Conservation (phyloP, 139 green algal species). For the Volvox reticuliferus region DNA sequence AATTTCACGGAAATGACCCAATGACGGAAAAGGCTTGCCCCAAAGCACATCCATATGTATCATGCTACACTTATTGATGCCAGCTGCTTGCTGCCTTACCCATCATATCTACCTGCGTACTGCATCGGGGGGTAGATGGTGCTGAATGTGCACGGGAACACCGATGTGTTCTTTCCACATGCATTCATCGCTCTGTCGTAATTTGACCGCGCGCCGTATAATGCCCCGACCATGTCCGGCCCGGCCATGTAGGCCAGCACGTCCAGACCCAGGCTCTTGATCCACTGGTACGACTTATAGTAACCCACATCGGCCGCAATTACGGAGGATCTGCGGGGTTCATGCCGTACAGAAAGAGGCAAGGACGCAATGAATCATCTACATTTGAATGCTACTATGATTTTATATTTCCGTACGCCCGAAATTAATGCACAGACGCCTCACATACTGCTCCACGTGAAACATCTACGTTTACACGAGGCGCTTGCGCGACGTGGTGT, state of each 20-base stretch:
- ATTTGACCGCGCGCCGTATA: constrained; percentile 27
- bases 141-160: neutral
- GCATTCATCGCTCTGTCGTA: neutral
- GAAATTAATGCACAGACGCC: neutral
- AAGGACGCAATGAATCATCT: neutral
- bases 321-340: constrained; percentile 5
- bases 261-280: neutral
- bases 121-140: constrained; percentile 24
- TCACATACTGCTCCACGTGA: too few relatives aligned
- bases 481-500: too few relatives aligned
- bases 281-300: neutral
- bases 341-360: neutral
- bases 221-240: neutral
- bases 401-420: too few relatives aligned
- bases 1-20: too few relatives aligned
- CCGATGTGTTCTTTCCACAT: neutral
- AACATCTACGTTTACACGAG: too few relatives aligned
- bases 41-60: too few relatives aligned
- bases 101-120: too few relatives aligned
- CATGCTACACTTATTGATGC: too few relatives aligned
- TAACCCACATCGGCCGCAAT: constrained; percentile 17
- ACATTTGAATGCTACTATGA: too few relatives aligned
- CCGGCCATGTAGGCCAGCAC: constrained; percentile 15
- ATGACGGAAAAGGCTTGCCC: too few relatives aligned
- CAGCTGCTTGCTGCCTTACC: too few relatives aligned